A percentile compares a stretch with the other conserved stretches of the same genome.
Conservation (phyloP, 1,284 basidiomycete genomes). For the Trametes hirsuta region DNA sequence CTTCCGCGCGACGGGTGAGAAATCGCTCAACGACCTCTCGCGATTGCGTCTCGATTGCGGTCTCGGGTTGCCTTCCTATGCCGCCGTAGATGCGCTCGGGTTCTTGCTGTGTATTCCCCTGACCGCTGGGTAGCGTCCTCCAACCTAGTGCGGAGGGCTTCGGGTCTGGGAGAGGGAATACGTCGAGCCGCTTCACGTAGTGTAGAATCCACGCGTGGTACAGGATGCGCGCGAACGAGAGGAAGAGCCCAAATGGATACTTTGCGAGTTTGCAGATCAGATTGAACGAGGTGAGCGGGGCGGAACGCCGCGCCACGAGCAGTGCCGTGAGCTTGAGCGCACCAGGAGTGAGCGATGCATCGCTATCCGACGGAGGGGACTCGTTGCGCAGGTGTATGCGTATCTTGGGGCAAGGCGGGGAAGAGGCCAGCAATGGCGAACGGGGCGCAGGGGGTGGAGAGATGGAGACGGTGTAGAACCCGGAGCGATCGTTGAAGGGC, state of each 20-base stretch:
- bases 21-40: constrained; percentile 39
- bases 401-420: constrained; percentile 42
- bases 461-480: constrained; percentile 63
- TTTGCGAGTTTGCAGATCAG: constrained; percentile 49
- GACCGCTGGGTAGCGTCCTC: background rate
- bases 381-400: constrained; percentile 47
- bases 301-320: constrained; percentile 42
- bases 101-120: background rate
- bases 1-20: constrained; percentile 38
- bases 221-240: constrained; percentile 66
- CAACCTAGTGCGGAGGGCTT: constrained; percentile 35
- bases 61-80: constrained; percentile 50
- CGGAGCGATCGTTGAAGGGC: constrained; percentile 78
- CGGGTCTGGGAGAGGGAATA: constrained; percentile 71
- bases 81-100: constrained; percentile 36
- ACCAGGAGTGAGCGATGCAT: constrained; percentile 25
- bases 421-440: constrained; percentile 13
- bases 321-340: constrained; percentile 55
- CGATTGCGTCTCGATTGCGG: constrained; percentile 45
- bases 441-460: constrained; percentile 51
- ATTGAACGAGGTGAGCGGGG: constrained; percentile 45
- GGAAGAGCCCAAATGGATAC: constrained; percentile 60
- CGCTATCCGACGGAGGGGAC: constrained; percentile 16
- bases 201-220: constrained; percentile 72
- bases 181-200: constrained; percentile 61